Conservation (phyloP, 495 filamentous ascomycete genomes). For the Apodospora peruviana region DNA sequence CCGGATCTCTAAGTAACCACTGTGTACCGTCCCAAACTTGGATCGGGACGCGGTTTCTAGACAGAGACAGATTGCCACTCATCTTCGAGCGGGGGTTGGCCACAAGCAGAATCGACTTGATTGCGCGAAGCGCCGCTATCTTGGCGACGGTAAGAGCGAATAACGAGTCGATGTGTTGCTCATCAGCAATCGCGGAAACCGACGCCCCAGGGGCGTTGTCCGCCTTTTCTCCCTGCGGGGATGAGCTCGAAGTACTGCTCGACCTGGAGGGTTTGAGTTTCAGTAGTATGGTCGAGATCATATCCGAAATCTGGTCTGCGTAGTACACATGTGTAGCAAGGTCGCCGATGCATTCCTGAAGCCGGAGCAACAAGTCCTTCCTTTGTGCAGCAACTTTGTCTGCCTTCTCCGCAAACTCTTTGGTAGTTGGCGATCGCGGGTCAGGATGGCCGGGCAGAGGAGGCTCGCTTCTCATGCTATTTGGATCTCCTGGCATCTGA, state of each 20-base stretch:
- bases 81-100: conserved; percentile 62
- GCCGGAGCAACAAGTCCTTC: conserved; percentile 53
- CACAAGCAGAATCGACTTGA: conserved; percentile 73
- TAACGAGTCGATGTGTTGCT: conserved; percentile 49
- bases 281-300: conserved; percentile 71
- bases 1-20: conserved; percentile 75
- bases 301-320: conserved; percentile 86
- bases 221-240: conserved; percentile 33
- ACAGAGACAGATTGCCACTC: conserved; percentile 55
- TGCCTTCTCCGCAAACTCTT: conserved; percentile 21
- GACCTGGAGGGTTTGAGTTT: conserved; percentile 62
- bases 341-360: conserved; percentile 74
- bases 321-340: conserved; percentile 94
- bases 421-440: conserved; percentile 17
- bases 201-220: conserved; percentile 22
- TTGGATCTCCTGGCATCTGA: conserved; percentile 52
- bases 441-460: conserved; percentile 20
- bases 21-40: conserved; percentile 89
- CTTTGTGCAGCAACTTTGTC: conserved; percentile 25
- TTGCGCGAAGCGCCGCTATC: conserved; percentile 68
- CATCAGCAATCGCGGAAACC: conserved; percentile 24
- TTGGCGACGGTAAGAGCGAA: conserved; percentile 72
- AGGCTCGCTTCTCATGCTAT: conserved; percentile 28
- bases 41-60: conserved; percentile 66
- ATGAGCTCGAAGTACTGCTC: conserved; percentile 32